These are phyloP conservation scores for Prunus padus DNA, from an alignment of 306 rosid species.

Conservation along the genomic window DNA sequence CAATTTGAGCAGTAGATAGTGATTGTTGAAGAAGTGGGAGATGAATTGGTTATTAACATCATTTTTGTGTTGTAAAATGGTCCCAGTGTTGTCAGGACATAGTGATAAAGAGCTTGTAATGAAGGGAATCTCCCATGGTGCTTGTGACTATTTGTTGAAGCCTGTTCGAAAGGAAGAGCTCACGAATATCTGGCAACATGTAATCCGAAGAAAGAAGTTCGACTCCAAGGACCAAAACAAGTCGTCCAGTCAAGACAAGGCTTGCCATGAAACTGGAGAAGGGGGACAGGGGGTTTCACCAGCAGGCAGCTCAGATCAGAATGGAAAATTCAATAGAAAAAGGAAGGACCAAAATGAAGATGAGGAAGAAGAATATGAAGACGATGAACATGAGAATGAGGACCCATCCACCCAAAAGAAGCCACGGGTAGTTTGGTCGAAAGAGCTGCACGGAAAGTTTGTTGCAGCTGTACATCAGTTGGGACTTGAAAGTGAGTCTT, in stretches of 20 bases:
- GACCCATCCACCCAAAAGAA: constrained; percentile 60
- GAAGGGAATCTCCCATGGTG: constrained; percentile 85
- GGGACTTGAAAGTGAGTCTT: constrained; percentile 70
- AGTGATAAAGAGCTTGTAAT: constrained; percentile 69
- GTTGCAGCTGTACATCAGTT: constrained; percentile 64
- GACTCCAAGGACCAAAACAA: constrained; percentile 46
- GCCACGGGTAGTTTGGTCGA: constrained; percentile 71
- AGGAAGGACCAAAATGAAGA: constrained; percentile 57
- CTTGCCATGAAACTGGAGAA: constrained; percentile 25
- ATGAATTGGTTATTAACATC: constrained; percentile 10
- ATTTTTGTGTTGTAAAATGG: constrained; percentile 14
- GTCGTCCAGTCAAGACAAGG: constrained; percentile 29
- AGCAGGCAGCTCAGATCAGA: constrained; percentile 32
- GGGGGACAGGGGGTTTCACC: constrained; percentile 33
- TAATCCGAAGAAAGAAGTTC: constrained; percentile 56
- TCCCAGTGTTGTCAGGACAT: constrained; percentile 73
- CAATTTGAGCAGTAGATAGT: not conserved
- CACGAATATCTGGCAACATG: constrained; percentile 90
- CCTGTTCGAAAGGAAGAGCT: constrained; percentile 78
- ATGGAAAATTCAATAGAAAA: constrained; percentile 34
- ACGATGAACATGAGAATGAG: constrained; percentile 46
- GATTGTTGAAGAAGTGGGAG: constrained; percentile 1
- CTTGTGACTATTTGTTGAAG: constrained; percentile 79
- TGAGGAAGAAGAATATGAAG: constrained; percentile 56
- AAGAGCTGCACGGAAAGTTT: constrained; percentile 68